phyloP scores from a whole-genome alignment of 2,329 filamentous ascomycete species.

The Botrytis aclada region DNA sequence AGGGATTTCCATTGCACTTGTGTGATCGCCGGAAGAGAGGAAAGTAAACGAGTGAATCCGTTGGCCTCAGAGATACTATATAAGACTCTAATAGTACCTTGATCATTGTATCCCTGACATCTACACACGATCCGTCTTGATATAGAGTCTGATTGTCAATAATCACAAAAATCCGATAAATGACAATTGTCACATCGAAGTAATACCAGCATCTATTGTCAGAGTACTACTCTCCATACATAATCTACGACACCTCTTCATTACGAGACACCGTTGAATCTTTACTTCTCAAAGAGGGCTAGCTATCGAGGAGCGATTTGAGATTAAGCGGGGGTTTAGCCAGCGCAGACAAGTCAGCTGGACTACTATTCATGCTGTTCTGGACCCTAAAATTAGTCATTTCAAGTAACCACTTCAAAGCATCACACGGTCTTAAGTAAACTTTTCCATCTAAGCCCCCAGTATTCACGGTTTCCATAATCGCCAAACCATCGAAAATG shows the following conservation, averaged over 20 bases:
- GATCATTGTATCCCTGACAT: neutral
- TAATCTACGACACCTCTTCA: neutral
- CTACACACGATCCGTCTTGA: neutral
- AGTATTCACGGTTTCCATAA: conserved; percentile 54
- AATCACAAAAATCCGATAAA: neutral
- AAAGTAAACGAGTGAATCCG: neutral
- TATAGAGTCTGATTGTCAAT: neutral
- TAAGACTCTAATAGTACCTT: neutral
- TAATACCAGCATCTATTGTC: neutral
- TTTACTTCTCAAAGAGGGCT: neutral
- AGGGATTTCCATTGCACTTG: neutral
- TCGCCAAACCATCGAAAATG: conserved; percentile 51
- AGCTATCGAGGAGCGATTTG: neutral
- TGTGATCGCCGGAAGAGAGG: neutral
- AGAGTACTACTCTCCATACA: neutral
- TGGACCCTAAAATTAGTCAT: neutral
- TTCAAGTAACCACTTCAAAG: neutral
- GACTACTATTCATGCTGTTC: neutral
- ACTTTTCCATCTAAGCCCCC: neutral
- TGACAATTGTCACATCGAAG: neutral
- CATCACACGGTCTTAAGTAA: neutral
- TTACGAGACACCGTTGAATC: neutral
- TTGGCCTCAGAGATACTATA: neutral
- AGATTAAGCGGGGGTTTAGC: neutral
- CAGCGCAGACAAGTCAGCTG: neutral